Evolutionary conservation across 768 basidiomycete genomes (phyloP).

Genomic region (Lentinula sp.): DNA sequence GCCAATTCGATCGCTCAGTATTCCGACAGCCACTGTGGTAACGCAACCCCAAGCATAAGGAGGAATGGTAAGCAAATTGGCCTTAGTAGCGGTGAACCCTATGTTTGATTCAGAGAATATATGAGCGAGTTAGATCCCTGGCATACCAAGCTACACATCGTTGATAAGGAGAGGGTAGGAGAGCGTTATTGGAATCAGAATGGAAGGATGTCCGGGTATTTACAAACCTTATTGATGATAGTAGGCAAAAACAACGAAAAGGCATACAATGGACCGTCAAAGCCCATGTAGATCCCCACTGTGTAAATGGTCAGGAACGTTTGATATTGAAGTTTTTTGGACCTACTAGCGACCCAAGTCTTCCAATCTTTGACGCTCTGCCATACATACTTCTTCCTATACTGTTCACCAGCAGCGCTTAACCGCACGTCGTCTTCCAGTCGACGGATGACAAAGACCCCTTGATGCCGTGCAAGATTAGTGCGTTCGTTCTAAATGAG

Average conservation of each 20-base stretch:
- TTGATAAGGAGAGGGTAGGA: background rate
- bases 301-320: background rate
- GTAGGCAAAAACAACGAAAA: slow-evolving; percentile 50
- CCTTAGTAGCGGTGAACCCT: slow-evolving; percentile 59
- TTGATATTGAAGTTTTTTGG: background rate
- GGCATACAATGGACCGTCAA: slow-evolving; percentile 38
- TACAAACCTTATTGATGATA: slow-evolving; percentile 49
- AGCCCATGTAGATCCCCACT: slow-evolving; percentile 73
- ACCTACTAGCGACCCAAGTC: slow-evolving; percentile 64
- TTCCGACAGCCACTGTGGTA: slow-evolving; percentile 56
- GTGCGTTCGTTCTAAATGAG: background rate
- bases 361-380: slow-evolving; percentile 66
- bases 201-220: background rate
- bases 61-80: slow-evolving; percentile 73
- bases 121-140: too few species aligned
- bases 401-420: slow-evolving; percentile 57
- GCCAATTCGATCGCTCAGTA: slow-evolving; percentile 56
- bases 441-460: slow-evolving; percentile 57
- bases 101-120: background rate
- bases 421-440: slow-evolving; percentile 60
- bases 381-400: slow-evolving; percentile 49
- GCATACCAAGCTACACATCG: background rate
- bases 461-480: slow-evolving; percentile 19
- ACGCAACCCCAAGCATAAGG: slow-evolving; percentile 70
- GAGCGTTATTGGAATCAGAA: background rate